Evolutionary conservation across 495 filamentous ascomycete species (phyloP).

Genomic region (Chaetomium fimeti): DNA sequence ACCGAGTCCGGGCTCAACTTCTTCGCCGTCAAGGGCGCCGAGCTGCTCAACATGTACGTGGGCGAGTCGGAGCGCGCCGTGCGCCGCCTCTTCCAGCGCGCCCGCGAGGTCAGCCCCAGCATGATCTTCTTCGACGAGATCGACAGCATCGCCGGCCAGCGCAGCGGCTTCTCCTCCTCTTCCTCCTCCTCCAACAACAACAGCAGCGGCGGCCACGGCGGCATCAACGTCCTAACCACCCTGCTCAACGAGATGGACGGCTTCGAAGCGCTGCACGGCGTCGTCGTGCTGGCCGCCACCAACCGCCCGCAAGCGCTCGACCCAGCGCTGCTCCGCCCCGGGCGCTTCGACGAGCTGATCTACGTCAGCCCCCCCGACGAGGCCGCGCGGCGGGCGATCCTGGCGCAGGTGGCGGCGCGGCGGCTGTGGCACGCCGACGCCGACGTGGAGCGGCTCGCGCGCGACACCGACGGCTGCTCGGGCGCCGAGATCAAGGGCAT

Average conservation of each 20-base stretch:
- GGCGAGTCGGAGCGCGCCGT: constrained; percentile 91
- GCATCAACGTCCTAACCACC: constrained; percentile 84
- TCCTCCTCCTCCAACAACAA: constrained; percentile 19
- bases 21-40: constrained; percentile 92
- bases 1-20: constrained; percentile 92
- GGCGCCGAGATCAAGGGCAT: constrained; percentile 86
- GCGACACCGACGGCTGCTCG: constrained; percentile 74
- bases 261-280: constrained; percentile 78
- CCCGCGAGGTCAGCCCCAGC: constrained; percentile 79
- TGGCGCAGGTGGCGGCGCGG: constrained; percentile 58
- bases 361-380: constrained; percentile 84
- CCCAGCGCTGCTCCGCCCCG: constrained; percentile 81
- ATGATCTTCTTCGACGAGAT: constrained; percentile 99
- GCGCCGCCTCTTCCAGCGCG: constrained; percentile 83
- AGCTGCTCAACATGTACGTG: constrained; percentile 95
- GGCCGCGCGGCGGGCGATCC: constrained; percentile 73
- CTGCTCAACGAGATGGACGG: constrained; percentile 96
- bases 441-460: constrained; percentile 63
- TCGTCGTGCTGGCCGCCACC: constrained; percentile 90
- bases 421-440: constrained; percentile 63
- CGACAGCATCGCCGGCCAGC: constrained; percentile 81
- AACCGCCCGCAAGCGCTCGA: constrained; percentile 89
- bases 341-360: constrained; percentile 83
- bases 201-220: constrained; percentile 36
- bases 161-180: constrained; percentile 47